Conservation (phyloP, 78 protist species). For the Polysphondylium violaceum region DNA sequence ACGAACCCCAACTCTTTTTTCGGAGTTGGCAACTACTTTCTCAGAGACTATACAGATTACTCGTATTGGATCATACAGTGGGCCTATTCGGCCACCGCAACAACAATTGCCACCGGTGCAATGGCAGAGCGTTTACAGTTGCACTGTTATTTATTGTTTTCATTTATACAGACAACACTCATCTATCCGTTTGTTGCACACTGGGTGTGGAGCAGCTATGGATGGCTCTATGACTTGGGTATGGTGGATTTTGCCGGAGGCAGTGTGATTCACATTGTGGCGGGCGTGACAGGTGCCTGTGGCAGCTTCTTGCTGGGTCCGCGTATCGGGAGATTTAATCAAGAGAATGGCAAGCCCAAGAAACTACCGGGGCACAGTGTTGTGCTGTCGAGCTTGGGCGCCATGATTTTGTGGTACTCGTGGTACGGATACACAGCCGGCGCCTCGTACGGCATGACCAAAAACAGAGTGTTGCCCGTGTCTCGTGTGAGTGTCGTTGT, state of each 20-base stretch:
- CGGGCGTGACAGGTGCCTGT: conserved; percentile 64
- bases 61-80: conserved; percentile 76
- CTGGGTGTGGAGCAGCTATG: conserved; percentile 64
- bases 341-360: conserved; percentile 58
- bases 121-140: conserved; percentile 75
- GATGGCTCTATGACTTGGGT: conserved; percentile 59
- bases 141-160: conserved; percentile 52
- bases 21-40: conserved; percentile 55
- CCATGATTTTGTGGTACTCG: conserved; percentile 72
- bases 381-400: conserved; percentile 56
- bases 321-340: conserved; percentile 59
- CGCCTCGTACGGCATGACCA: conserved; percentile 39
- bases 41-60: conserved; percentile 39
- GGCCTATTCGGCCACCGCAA: conserved; percentile 76
- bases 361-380: conserved; percentile 58
- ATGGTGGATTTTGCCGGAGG: conserved; percentile 76
- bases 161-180: conserved; percentile 57
- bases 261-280: conserved; percentile 53
- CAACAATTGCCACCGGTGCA: conserved; percentile 78
- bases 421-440: conserved; percentile 79
- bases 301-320: conserved; percentile 70
- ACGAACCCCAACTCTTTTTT: conserved; percentile 21
- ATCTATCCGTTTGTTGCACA: conserved; percentile 70
- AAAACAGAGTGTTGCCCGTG: conserved; percentile 19
- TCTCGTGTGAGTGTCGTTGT: conserved; percentile 54